Evolutionary conservation across 2,329 filamentous ascomycete species (phyloP), one percentile per base, ranked within the genome.

Genomic region (Parascedosporium putredinis): DNA sequence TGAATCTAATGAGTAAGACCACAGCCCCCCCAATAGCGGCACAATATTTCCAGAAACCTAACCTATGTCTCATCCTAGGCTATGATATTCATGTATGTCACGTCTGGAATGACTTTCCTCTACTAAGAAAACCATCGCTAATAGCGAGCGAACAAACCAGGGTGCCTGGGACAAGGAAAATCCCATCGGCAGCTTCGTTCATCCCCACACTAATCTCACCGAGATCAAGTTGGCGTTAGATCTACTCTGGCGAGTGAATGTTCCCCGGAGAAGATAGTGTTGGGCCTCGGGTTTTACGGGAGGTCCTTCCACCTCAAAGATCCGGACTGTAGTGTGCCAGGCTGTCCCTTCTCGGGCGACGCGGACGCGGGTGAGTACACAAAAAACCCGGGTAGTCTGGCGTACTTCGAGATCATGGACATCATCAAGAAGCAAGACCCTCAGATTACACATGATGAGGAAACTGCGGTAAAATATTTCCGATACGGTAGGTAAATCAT

Each of bases 221-320:
- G 70, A 75, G 56, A 74, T 74, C 16, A 59, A 68, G 5, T 24
- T 54, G 1, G 62, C 62, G 0, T 45, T 72, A 0, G 63, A 73
- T 2, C 65, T 76, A 0, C 57, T 76, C 4, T 76, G 73, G 70
- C 61, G 69, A 2, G 66, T 63, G 24, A 55, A 65, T 20, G 57
- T 78, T 1, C 54, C 1, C 62, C 74, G 0, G 27, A 49, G 0
- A 69, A 73, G 49, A 54, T 78, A 5, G 60, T 59, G 5, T 50
- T 76, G n/a, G 72, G 73, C 1, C 22, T 67, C 5, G 67, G 61
- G 1, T 72, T 69, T 50, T 73, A 74, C 50, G 69, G 69, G 0
- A 53, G 59, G 10, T 5, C 47, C 2, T 58, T 60, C 29, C 29
- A 50, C 24, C 52, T 58, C 5, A 51, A 50, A 3, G 50, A 54